Conservation (phyloP, 2,329 filamentous ascomycete species). For the Trichoderma gracile region DNA sequence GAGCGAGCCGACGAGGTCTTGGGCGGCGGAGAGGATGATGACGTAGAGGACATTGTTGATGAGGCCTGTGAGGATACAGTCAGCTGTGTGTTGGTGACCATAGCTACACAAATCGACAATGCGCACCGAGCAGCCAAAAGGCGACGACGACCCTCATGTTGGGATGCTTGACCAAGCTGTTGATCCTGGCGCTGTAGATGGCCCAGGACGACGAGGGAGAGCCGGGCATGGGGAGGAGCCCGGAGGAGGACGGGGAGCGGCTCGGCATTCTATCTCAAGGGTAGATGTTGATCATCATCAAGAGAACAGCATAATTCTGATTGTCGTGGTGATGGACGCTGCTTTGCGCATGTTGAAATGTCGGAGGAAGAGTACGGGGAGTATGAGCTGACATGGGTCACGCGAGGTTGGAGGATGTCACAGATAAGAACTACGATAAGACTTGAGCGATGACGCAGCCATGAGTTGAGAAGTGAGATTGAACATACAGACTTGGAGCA, state of each 20-base stretch:
- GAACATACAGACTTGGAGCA: too few species aligned
- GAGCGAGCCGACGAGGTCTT: conserved; percentile 89
- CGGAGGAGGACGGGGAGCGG: conserved; percentile 45
- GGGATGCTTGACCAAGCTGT: conserved; percentile 62
- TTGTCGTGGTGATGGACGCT: not conserved
- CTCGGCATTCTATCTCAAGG: conserved; percentile 36
- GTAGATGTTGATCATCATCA: not conserved
- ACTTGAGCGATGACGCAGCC: conserved; percentile 13
- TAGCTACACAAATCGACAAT: not conserved
- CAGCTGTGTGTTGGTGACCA: conserved; percentile 2
- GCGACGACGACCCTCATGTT: conserved; percentile 73
- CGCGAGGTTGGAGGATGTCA: not conserved
- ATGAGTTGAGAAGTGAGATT: too few species aligned
- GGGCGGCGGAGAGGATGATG: conserved; percentile 90
- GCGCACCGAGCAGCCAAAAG: conserved; percentile 89
- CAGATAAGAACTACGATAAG: conserved; percentile 20
- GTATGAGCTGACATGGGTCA: conserved; percentile 9
- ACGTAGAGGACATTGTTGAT: conserved; percentile 99
- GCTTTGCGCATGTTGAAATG: not conserved
- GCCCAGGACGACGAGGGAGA: conserved; percentile 68
- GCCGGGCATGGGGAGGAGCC: conserved; percentile 57
- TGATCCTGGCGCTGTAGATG: conserved; percentile 67
- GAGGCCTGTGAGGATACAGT: conserved; percentile 36
- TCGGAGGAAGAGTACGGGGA: not conserved
- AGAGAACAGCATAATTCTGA: conserved; percentile 5